phyloP scores from a whole-genome alignment of 495 filamentous ascomycete genomes.

The Xanthoparmelia taractica region DNA sequence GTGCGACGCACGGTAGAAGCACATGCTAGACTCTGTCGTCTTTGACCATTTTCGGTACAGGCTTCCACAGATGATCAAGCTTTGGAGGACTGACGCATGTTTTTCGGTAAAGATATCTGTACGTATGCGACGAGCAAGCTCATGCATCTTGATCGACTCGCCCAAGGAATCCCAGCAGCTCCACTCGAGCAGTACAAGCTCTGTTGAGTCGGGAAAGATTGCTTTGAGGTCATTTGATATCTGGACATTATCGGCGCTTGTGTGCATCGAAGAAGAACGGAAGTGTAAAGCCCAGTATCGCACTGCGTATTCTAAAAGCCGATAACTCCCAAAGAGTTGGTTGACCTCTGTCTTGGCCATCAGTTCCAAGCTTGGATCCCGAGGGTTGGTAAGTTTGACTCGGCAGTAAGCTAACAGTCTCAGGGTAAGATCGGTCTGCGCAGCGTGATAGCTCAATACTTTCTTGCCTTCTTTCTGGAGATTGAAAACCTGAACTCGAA shows the following conservation, averaged over 20 bases:
- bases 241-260: slow-evolving; percentile 35
- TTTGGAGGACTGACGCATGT: slow-evolving; percentile 50
- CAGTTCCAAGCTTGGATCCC: slow-evolving; percentile 44
- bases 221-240: slow-evolving; percentile 43
- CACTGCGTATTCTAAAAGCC: slow-evolving; percentile 49
- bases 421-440: slow-evolving; percentile 48
- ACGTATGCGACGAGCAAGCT: slow-evolving; percentile 47
- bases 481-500: slow-evolving; percentile 45
- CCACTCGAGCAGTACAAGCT: slow-evolving; percentile 49
- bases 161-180: slow-evolving; percentile 41
- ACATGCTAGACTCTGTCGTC: slow-evolving; percentile 39
- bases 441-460: slow-evolving; percentile 40
- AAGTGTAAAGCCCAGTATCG: slow-evolving; percentile 56
- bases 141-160: slow-evolving; percentile 39
- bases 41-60: slow-evolving; percentile 36
- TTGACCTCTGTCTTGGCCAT: slow-evolving; percentile 40
- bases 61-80: slow-evolving; percentile 45
- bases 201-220: slow-evolving; percentile 45
- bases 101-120: slow-evolving; percentile 47
- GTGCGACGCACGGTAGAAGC: slow-evolving; percentile 49
- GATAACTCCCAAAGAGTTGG: slow-evolving; percentile 42
- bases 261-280: slow-evolving; percentile 42
- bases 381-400: slow-evolving; percentile 38
- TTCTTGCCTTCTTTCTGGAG: slow-evolving; percentile 33
- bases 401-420: slow-evolving; percentile 49